Percentiles rank a stretch among this genome's conserved stretches.
Conservation (phyloP, 345 rosid species). For the Sonneratia caseolaris region DNA sequence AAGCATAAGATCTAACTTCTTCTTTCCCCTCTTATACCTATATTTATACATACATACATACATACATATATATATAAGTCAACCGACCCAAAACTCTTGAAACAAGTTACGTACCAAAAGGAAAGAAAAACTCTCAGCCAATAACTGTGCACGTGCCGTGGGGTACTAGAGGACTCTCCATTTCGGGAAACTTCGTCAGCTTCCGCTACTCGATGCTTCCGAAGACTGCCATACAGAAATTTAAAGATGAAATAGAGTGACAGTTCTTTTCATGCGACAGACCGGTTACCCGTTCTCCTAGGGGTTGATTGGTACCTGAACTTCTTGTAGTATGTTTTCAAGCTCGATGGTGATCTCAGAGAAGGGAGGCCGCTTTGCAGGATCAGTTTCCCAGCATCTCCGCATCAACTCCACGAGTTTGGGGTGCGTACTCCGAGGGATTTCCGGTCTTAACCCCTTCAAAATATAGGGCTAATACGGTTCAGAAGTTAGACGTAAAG, state of each 20-base stretch:
- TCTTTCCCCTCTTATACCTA: background rate
- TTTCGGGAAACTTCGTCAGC: background rate
- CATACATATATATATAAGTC: background rate
- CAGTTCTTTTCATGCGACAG: background rate
- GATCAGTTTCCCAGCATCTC: conserved; percentile 62
- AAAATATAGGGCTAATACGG: background rate
- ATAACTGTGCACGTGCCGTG: background rate
- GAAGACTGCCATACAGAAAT: background rate
- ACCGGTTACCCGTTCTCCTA: background rate
- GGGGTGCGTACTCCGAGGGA: conserved; percentile 46
- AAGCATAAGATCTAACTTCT: background rate
- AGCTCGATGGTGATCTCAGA: conserved; percentile 42
- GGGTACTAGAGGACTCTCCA: background rate
- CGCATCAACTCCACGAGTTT: conserved; percentile 44
- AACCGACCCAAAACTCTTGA: background rate
- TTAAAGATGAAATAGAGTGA: background rate
- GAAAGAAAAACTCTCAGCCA: background rate
- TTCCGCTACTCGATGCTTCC: conserved; percentile 1
- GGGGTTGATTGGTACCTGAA: conserved; percentile 26
- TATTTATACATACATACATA: no score
- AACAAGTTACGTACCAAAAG: background rate
- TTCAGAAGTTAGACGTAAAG: background rate
- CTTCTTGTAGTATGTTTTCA: conserved; percentile 37
- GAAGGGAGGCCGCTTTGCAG: conserved; percentile 45
- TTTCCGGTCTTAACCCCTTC: conserved; percentile 64